Base-by-base conservation (phyloP, 257 asterid species). In the Cruciata laevipes region DNA sequence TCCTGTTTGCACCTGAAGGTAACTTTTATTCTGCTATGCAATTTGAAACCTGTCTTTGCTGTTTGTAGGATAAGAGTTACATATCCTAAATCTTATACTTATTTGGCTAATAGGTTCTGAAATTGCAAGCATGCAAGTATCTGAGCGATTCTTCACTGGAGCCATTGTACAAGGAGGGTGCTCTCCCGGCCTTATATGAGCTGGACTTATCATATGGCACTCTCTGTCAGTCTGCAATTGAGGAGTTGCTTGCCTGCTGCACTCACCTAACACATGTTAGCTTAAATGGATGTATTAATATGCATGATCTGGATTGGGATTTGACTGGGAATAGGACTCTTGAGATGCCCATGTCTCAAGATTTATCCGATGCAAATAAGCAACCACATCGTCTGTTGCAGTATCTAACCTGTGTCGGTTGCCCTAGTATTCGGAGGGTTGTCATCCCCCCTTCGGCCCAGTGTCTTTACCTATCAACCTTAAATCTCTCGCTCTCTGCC, bases 51-150 rank as follows among this genome's bases (percentile, higher is more conserved):
- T 59, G 14, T 51, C 20, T 31, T 27, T 52, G 7, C 59, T 10
- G n/a, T 32, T 40, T 11, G 33, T 5, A 16, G 37, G 21, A 23
- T 9, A 17, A 32, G 21, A 23, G 3, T 13, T 37, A 23, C n/a
- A 17, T 24, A 14, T 53, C 60, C 14, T 53, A 53, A 53, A 53
- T 8, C 27, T n/a, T n/a, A 4, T 53, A 0, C 12, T 10, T 52
- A 16, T 7, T 24, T 32, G 30, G 3, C 11, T 52, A 61, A 7
- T 73, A 93, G 99, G 97, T 93, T 78, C 77, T 93, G 65, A 93
- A 93, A 81, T 74, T 93, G 91, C 99, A 93, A 88, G 99, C 99
- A n/a, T 94, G 99, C 96, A 94, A 94, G 84, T 90, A 94, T 78
- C 95, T 94, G 7, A 69, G 83, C 37, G 89, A 87, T 80, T 68